These are phyloP conservation scores for Sapria himalayana DNA, from an alignment of 345 rosid genomes.

Conservation along the genomic window DNA sequence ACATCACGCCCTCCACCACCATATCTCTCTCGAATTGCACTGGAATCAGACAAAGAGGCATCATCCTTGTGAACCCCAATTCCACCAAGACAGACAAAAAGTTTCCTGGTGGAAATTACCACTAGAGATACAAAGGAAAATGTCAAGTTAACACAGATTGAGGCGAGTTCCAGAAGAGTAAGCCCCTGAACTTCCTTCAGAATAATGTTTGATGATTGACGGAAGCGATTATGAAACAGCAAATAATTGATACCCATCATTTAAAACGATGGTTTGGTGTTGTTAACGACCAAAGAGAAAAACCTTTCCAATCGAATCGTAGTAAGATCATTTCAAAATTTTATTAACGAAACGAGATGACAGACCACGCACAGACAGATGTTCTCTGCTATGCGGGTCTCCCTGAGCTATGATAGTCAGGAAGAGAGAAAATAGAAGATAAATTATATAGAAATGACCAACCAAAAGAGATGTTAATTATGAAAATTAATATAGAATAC, in stretches of 20 bases:
- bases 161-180: constrained; percentile 45
- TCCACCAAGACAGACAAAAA: constrained; percentile 41
- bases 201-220: constrained; percentile 9
- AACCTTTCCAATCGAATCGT: too few species aligned
- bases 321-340: too few species aligned
- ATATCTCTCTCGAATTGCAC: constrained; percentile 19
- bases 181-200: constrained; percentile 21
- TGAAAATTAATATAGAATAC: too few species aligned
- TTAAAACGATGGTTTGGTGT: constrained; percentile 1
- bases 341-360: too few species aligned
- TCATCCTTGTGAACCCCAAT: constrained; percentile 50
- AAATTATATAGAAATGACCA: too few species aligned
- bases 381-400: too few species aligned
- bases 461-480: too few species aligned
- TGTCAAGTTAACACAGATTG: constrained; percentile 46
- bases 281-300: too few species aligned
- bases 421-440: too few species aligned
- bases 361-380: too few species aligned
- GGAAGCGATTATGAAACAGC: background rate
- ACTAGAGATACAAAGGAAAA: constrained; percentile 46
- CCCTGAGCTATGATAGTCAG: too few species aligned
- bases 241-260: constrained; percentile 8
- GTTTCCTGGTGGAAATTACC: constrained; percentile 37
- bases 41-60: constrained; percentile 16
- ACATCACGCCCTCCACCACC: constrained; percentile 27